These are phyloP conservation scores for Parietaria judaica DNA, from an alignment of 306 rosid species.

Conservation along the genomic window DNA sequence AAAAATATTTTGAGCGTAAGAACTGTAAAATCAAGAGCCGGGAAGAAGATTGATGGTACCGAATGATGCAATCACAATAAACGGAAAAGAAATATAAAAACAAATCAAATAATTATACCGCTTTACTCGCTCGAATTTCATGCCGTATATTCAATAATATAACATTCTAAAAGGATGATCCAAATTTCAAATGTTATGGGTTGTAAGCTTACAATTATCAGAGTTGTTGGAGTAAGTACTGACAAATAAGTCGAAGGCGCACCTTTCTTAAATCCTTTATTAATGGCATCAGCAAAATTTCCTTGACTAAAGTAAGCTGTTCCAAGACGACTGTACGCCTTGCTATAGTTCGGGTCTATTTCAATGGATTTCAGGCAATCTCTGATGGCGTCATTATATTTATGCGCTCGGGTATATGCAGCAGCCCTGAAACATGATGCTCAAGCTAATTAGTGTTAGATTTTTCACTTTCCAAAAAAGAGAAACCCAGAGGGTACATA, in stretches of 20 bases:
- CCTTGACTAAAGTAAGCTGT: constrained; percentile 76
- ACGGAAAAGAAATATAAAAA: not conserved
- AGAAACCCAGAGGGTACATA: constrained; percentile 9
- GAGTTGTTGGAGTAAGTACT: not conserved
- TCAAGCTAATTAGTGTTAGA: constrained; percentile 16
- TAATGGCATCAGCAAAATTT: constrained; percentile 69
- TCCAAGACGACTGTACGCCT: constrained; percentile 93
- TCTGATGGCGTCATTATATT: constrained; percentile 68
- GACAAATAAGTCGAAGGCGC: constrained; percentile 12
- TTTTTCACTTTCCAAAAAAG: constrained; percentile 15
- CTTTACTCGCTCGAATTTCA: not conserved
- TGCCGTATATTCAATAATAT: not conserved
- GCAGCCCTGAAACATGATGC: constrained; percentile 61
- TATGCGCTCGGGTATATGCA: constrained; percentile 70
- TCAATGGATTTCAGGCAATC: constrained; percentile 72
- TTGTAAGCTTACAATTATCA: not conserved
- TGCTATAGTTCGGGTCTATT: constrained; percentile 80
- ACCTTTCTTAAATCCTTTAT: constrained; percentile 75
- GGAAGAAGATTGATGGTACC: not conserved
- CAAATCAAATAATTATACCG: not conserved
- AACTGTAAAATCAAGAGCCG: not conserved
- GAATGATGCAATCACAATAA: not conserved
- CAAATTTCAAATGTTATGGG: not conserved
- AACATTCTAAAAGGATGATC: not conserved
- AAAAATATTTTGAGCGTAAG: not conserved